Conservation (phyloP, 305 asterid genomes). For the Euphrasia arctica region DNA sequence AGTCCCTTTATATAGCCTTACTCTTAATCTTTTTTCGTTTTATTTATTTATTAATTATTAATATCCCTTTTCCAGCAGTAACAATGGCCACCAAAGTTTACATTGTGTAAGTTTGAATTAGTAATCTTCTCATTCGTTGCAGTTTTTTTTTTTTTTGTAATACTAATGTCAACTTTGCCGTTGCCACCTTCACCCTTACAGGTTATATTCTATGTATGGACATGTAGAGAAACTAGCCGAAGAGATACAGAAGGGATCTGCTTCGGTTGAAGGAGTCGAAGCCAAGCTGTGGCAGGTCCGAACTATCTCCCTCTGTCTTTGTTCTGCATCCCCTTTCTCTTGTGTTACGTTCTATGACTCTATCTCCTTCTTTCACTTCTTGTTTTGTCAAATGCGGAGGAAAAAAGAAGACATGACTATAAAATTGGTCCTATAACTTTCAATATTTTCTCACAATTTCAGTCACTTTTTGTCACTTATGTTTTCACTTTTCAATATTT, state of each 20-base stretch:
- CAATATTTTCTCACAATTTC: too few species aligned
- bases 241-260: conserved; percentile 6
- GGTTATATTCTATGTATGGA: not conserved
- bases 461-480: too few species aligned
- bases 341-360: too few species aligned
- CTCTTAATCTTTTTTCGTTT: not conserved
- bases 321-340: too few species aligned
- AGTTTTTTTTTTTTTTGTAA: not conserved
- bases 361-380: too few species aligned
- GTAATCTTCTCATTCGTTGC: not conserved
- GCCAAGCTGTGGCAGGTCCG: conserved; percentile 9
- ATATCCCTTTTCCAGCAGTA: conserved; percentile 4
- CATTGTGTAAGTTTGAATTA: conserved; percentile 27
- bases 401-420: too few species aligned
- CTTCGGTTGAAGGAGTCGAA: conserved; percentile 6
- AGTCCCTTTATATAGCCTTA: conserved; percentile 25
- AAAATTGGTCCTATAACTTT: too few species aligned
- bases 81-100: conserved; percentile 46
- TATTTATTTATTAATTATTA: not conserved
- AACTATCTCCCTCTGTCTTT: not conserved
- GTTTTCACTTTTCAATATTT: too few species aligned
- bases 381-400: too few species aligned
- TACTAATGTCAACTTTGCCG: too few species aligned
- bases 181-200: not conserved
- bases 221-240: conserved; percentile 4